Evolutionary conservation across 2,329 filamentous ascomycete species (phyloP), one percentile per base, ranked within the genome.

Genomic region (Elsinoe fawcettii): DNA sequence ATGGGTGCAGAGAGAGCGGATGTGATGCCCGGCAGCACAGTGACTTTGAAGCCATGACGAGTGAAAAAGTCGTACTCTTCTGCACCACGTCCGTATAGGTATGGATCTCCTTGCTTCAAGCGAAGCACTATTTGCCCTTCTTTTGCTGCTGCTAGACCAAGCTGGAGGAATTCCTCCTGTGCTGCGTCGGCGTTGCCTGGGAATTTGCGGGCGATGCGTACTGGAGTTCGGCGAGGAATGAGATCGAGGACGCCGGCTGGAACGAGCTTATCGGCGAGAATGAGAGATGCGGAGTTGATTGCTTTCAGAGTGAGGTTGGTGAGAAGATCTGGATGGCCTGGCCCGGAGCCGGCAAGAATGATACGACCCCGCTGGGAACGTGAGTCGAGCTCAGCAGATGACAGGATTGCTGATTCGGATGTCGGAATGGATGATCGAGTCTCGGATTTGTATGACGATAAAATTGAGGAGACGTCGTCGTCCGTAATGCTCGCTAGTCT

Each of bases 81-180:
- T 32, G 90, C 93, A 57, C 93, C 93, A 37, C 93, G 85, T 37
- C 93, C 93, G 71, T 97, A 99, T 37, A 99, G 82, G 72, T 95
- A 99, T 0, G 93, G 93, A 66, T 99, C 93, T 46, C 93, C 93
- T 70, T 99, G 93, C 74, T 99, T 99, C 44, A 99, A 77, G 2
- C 93, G 82, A 32, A 99, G 78, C 0, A 99, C 93, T 1, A 83
- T 87, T 69, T 88, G 84, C 11, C 93, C 93, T 18, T 78, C 74
- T 49, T 77, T 73, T 18, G 87, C 65, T 1, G 84, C 90, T 2
- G 82, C 81, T 1, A 96, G 77, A 0, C 90, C 93, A 64, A 89
- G 80, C 55, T 84, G 79, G 2, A 95, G 80, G 3, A 99, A 83
- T 71, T 99, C 93, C 66, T 91, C 84, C 69, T 99, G 93, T 0